Conservation (phyloP, 768 basidiomycete genomes). For the Mycena haematopus region DNA sequence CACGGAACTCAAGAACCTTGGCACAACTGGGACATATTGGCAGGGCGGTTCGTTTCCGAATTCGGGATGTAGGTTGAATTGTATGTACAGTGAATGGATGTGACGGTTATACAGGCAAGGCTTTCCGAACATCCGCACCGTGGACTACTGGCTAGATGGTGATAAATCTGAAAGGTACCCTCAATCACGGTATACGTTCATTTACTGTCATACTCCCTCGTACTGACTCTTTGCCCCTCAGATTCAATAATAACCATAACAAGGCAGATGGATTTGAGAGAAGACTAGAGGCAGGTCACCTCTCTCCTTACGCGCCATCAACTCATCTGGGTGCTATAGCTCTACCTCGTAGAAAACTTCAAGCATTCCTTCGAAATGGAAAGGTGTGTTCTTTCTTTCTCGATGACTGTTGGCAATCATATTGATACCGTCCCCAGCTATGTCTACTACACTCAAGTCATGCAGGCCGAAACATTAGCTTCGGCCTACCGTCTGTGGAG, state of each 20-base stretch:
- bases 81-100: neutral
- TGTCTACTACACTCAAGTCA: conserved; percentile 92
- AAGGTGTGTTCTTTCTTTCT: conserved; percentile 50
- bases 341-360: conserved; percentile 96
- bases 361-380: conserved; percentile 88
- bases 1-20: conserved; percentile 93
- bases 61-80: conserved; percentile 77
- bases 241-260: conserved; percentile 83
- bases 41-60: conserved; percentile 84
- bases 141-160: conserved; percentile 89
- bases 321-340: conserved; percentile 42
- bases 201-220: neutral
- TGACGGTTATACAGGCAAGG: conserved; percentile 67
- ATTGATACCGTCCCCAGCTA: conserved; percentile 57
- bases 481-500: conserved; percentile 92
- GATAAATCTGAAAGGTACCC: conserved; percentile 78
- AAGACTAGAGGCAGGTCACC: conserved; percentile 66
- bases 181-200: conserved; percentile 72
- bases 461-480: conserved; percentile 92
- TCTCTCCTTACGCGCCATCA: neutral
- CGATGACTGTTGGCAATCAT: conserved; percentile 5
- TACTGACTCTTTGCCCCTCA: conserved; percentile 34
- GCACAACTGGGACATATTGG: conserved; percentile 91
- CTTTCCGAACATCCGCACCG: conserved; percentile 87
- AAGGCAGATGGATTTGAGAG: conserved; percentile 90